These are phyloP conservation scores for Penicillium sp. DNA, from an alignment of 2,329 filamentous ascomycete species.

Conservation along the genomic window DNA sequence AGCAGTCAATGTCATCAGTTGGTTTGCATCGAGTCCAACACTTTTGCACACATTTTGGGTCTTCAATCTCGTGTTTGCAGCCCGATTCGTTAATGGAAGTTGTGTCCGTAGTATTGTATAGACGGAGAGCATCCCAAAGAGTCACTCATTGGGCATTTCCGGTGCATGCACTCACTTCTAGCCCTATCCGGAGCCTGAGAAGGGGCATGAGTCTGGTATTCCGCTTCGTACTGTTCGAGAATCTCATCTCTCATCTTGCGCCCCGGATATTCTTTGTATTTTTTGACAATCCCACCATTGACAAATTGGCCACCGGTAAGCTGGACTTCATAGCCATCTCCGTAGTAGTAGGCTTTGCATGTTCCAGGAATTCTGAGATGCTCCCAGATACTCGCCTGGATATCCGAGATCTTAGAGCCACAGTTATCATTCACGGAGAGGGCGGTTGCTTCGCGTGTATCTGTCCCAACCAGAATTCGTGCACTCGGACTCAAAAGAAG, in stretches of 20 bases:
- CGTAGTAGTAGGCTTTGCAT: neutral
- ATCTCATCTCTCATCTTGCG: neutral
- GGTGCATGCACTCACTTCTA: conserved; percentile 15
- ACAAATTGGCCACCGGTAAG: neutral
- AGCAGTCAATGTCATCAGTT: too few relatives aligned
- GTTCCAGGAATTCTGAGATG: neutral
- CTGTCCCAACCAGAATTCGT: too few relatives aligned
- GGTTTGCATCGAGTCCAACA: too few relatives aligned
- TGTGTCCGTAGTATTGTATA: conserved; percentile 1
- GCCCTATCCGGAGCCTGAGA: conserved; percentile 5
- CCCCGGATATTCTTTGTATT: neutral
- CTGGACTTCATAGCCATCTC: neutral
- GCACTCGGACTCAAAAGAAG: too few relatives aligned
- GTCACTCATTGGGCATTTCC: conserved; percentile 12
- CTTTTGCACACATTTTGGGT: too few relatives aligned
- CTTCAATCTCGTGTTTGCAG: too few relatives aligned
- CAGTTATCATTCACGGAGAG: too few relatives aligned
- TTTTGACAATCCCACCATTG: neutral
- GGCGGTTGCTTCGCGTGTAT: too few relatives aligned
- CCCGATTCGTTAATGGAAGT: too few relatives aligned
- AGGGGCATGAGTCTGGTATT: neutral
- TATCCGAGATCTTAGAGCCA: too few relatives aligned
- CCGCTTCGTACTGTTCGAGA: neutral
- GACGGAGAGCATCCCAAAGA: conserved; percentile 13
- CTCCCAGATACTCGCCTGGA: neutral